Conservation (phyloP, 2,329 filamentous ascomycete species). For the Cryphonectria japonica region DNA sequence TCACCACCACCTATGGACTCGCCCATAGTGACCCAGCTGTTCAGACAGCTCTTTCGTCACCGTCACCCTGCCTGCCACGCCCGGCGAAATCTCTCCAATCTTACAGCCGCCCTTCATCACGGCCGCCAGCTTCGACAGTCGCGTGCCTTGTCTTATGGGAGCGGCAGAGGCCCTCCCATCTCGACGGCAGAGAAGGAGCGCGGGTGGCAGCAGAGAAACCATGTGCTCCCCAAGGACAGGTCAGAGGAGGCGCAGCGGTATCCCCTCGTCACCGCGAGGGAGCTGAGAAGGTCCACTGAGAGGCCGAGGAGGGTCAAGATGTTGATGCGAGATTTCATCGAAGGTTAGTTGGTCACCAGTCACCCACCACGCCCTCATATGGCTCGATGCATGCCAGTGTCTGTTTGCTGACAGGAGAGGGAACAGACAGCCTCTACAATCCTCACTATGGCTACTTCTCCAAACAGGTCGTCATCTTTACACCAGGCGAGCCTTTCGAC, state of each 20-base stretch:
- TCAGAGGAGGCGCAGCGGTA: conserved; percentile 79
- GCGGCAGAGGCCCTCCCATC: conserved; percentile 35
- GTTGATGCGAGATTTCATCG: conserved; percentile 96
- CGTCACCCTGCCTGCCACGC: conserved; percentile 63
- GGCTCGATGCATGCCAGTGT: too few species aligned
- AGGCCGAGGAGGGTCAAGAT: conserved; percentile 91
- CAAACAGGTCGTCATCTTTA: conserved; percentile 95
- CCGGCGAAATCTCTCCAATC: conserved; percentile 46
- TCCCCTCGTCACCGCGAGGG: conserved; percentile 82
- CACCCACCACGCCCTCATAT: background rate
- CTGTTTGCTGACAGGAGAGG: background rate
- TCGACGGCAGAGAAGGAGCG: conserved; percentile 57
- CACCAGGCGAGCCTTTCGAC: conserved; percentile 86
- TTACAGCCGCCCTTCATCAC: conserved; percentile 45
- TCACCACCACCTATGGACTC: conserved; percentile 71
- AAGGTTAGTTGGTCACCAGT: conserved; percentile 59
- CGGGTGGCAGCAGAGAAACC: conserved; percentile 84
- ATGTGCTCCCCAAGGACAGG: conserved; percentile 76
- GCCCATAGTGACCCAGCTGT: conserved; percentile 74
- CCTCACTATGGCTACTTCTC: conserved; percentile 95
- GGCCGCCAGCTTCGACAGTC: conserved; percentile 43
- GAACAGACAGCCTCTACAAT: conserved; percentile 87
- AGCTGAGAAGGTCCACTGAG: conserved; percentile 72
- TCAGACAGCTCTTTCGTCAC: conserved; percentile 79
- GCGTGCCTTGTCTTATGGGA: conserved; percentile 35